Conservation (phyloP, 2,329 filamentous ascomycete species). For the Neospermospora avenae region DNA sequence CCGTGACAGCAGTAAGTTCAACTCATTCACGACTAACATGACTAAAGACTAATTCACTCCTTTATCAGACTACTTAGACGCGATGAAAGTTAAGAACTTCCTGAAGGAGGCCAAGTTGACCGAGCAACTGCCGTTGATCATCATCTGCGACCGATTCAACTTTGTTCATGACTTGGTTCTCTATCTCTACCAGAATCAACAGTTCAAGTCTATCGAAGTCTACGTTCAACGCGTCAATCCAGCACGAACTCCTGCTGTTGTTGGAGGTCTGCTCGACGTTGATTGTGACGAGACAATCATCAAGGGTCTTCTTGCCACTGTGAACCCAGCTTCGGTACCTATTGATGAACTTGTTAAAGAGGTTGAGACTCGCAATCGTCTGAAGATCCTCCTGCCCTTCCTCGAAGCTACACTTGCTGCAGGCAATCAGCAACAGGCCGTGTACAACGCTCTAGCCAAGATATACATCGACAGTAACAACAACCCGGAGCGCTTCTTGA, state of each 20-base stretch:
- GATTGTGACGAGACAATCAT: constrained; percentile 97
- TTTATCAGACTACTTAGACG: constrained; percentile 63
- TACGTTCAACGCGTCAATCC: constrained; percentile 98
- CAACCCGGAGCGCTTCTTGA: constrained; percentile 94
- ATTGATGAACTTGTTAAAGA: constrained; percentile 93
- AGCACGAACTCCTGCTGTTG: constrained; percentile 81
- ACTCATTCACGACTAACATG: neutral
- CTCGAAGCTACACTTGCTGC: constrained; percentile 84
- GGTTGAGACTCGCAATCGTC: constrained; percentile 91
- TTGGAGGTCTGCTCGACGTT: constrained; percentile 91
- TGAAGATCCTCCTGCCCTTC: constrained; percentile 95
- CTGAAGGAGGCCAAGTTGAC: constrained; percentile 90
- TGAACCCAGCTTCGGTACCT: constrained; percentile 79
- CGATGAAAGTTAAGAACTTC: constrained; percentile 98
- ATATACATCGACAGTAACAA: constrained; percentile 99
- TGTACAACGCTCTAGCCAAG: constrained; percentile 96
- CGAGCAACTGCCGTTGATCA: constrained; percentile 94
- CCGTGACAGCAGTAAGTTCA: constrained; percentile 69
- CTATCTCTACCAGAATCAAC: constrained; percentile 97
- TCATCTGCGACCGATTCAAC: constrained; percentile 98
- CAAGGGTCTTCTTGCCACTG: constrained; percentile 82
- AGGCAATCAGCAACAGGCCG: constrained; percentile 93
- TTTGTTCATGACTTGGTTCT: constrained; percentile 96
- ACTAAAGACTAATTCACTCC: neutral
- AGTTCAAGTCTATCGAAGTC: constrained; percentile 97